phyloP scores from a whole-genome alignment of 768 basidiomycete species.

The Trametes coccinea region DNA sequence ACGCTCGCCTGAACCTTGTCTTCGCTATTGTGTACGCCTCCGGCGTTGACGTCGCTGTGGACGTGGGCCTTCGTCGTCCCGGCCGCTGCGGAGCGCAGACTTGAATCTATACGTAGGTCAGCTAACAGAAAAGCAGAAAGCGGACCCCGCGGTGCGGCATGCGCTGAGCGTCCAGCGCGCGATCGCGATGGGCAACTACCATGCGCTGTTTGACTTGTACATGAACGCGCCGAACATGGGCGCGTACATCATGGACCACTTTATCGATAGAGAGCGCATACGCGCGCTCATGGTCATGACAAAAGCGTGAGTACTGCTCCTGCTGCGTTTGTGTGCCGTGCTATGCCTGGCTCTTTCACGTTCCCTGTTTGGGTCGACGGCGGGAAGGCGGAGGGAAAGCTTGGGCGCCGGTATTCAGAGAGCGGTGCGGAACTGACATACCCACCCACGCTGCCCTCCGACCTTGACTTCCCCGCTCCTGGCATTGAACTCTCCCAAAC shows the following conservation, averaged over 20 bases:
- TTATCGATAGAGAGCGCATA: constrained; percentile 87
- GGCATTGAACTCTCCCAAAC: neutral
- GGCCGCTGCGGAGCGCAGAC: constrained; percentile 50
- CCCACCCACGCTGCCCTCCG: neutral
- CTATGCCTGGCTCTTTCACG: constrained; percentile 6
- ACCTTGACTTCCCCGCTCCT: neutral
- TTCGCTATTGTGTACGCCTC: neutral
- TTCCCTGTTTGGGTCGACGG: neutral
- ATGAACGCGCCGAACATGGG: constrained; percentile 92
- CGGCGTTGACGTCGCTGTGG: too few species aligned
- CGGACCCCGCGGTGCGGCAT: constrained; percentile 76
- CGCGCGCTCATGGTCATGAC: constrained; percentile 86
- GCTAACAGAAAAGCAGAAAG: constrained; percentile 91
- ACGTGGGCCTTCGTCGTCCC: neutral
- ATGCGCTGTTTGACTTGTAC: constrained; percentile 86
- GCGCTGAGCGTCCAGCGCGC: constrained; percentile 89
- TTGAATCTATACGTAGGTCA: constrained; percentile 97
- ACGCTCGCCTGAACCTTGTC: neutral
- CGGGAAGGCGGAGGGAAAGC: neutral
- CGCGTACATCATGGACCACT: constrained; percentile 98
- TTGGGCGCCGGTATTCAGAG: neutral
- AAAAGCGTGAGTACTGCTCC: constrained; percentile 72
- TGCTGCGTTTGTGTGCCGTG: neutral
- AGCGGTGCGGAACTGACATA: neutral
- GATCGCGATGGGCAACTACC: constrained; percentile 91